These are phyloP conservation scores for Aspergillus floridensis DNA, from an alignment of 2,329 filamentous ascomycete species.

Conservation along the genomic window DNA sequence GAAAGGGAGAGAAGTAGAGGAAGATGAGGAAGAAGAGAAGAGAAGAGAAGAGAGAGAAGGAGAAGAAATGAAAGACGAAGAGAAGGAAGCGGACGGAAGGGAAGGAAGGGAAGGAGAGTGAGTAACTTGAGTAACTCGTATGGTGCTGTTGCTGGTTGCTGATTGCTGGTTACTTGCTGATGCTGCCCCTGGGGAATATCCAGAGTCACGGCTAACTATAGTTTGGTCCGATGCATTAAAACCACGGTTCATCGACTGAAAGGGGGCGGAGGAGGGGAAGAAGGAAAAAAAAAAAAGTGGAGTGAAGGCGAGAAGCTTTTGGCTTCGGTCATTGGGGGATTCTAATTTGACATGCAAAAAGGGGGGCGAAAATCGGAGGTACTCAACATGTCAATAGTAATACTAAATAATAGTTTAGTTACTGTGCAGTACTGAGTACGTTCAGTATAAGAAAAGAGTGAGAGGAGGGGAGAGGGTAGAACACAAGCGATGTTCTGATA, in stretches of 20 bases:
- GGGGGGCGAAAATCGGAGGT: background rate
- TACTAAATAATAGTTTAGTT: too few species aligned
- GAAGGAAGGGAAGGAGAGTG: background rate
- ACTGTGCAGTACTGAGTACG: too few species aligned
- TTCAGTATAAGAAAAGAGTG: too few species aligned
- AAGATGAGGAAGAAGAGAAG: background rate
- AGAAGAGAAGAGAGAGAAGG: background rate
- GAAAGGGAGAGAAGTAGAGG: slow-evolving; percentile 1
- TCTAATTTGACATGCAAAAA: background rate
- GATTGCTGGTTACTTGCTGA: too few species aligned
- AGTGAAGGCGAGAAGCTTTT: slow-evolving; percentile 4
- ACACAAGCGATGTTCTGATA: too few species aligned
- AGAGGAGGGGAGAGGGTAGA: background rate
- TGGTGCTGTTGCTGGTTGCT: too few species aligned
- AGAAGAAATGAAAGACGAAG: slow-evolving; percentile 6
- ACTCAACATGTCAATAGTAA: too few species aligned
- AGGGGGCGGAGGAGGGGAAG: background rate
- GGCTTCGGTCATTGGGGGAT: background rate
- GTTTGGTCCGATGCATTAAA: background rate
- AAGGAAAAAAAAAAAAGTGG: background rate
- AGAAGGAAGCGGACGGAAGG: slow-evolving; percentile 15
- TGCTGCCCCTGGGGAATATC: background rate
- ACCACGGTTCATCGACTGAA: background rate
- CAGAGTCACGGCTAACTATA: background rate
- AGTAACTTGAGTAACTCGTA: too few species aligned